A percentile compares a stretch with the other conserved stretches of the same genome.
phyloP scores from a whole-genome alignment of 2,329 filamentous ascomycete genomes.

The Aspergillus phoenicis region DNA sequence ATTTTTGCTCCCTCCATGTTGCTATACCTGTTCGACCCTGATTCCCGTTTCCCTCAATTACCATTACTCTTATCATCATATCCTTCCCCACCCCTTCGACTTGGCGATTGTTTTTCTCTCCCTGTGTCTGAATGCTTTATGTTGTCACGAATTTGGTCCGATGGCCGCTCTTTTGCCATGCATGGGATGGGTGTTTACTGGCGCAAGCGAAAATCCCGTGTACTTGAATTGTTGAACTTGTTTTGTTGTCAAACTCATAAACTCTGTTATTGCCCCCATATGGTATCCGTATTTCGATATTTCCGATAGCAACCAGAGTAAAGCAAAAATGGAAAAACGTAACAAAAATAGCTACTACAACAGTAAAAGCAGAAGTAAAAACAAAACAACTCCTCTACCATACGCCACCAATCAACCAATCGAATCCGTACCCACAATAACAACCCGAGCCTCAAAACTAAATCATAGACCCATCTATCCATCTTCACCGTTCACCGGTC shows the following conservation, averaged over 20 bases:
- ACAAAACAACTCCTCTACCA: background rate
- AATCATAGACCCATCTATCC: background rate
- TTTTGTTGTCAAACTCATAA: constrained; percentile 1
- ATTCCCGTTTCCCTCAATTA: constrained; percentile 18
- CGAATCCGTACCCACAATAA: background rate
- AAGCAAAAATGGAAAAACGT: background rate
- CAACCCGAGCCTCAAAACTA: no score
- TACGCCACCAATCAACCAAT: background rate
- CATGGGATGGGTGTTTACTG: constrained; percentile 44
- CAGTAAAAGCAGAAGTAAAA: background rate
- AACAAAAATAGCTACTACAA: background rate
- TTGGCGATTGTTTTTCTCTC: constrained; percentile 6
- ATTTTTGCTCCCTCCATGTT: constrained; percentile 24
- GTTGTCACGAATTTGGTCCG: constrained; percentile 35
- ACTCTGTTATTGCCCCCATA: background rate
- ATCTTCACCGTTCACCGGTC: constrained; percentile 18
- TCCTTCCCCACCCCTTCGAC: constrained; percentile 18
- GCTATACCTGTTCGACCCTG: constrained; percentile 20
- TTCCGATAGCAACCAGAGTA: constrained; percentile 6
- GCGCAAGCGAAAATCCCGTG: constrained; percentile 33
- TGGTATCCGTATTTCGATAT: background rate
- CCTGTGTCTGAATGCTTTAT: constrained; percentile 23
- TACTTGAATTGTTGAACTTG: constrained; percentile 20
- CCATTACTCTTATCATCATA: constrained; percentile 13
- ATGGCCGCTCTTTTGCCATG: constrained; percentile 37